phyloP scores from a whole-genome alignment of 331 rosid species.

The Erythrophleum ivorense region DNA sequence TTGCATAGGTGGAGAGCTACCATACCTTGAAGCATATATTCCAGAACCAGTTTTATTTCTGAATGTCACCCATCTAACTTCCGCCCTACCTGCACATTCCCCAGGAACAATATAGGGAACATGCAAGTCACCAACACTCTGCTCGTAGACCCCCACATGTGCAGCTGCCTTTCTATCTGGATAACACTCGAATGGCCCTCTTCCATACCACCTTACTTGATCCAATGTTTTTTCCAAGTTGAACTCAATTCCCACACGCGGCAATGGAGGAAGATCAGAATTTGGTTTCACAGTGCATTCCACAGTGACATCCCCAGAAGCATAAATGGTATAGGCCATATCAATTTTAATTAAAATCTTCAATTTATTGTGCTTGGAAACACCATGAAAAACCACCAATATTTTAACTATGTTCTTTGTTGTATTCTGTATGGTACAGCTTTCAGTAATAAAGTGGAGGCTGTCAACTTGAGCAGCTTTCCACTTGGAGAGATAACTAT shows the following conservation, averaged over 20 bases:
- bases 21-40: slow-evolving; percentile 81
- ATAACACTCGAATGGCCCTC: slow-evolving; percentile 97
- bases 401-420: slow-evolving; percentile 53
- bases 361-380: slow-evolving; percentile 45
- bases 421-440: slow-evolving; percentile 55
- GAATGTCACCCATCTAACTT: slow-evolving; percentile 91
- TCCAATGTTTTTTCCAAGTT: slow-evolving; percentile 72
- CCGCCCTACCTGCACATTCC: slow-evolving; percentile 91
- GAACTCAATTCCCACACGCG: slow-evolving; percentile 85
- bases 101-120: slow-evolving; percentile 93
- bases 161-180: slow-evolving; percentile 94
- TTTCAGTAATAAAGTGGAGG: slow-evolving; percentile 66
- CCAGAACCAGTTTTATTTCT: slow-evolving; percentile 74
- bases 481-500: slow-evolving; percentile 80
- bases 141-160: slow-evolving; percentile 71
- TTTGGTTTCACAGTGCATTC: slow-evolving; percentile 71
- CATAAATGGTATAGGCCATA: slow-evolving; percentile 59
- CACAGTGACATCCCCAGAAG: slow-evolving; percentile 82
- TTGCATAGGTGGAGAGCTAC: slow-evolving; percentile 86
- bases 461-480: slow-evolving; percentile 70
- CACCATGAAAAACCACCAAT: slow-evolving; percentile 59
- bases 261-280: slow-evolving; percentile 84
- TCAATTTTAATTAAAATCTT: slow-evolving; percentile 57
- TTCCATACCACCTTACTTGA: slow-evolving; percentile 80
- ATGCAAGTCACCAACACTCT: slow-evolving; percentile 72